These are phyloP conservation scores for Cladochytrium replicatum DNA, from an alignment of 192 early-diverging fungal species.

Conservation along the genomic window DNA sequence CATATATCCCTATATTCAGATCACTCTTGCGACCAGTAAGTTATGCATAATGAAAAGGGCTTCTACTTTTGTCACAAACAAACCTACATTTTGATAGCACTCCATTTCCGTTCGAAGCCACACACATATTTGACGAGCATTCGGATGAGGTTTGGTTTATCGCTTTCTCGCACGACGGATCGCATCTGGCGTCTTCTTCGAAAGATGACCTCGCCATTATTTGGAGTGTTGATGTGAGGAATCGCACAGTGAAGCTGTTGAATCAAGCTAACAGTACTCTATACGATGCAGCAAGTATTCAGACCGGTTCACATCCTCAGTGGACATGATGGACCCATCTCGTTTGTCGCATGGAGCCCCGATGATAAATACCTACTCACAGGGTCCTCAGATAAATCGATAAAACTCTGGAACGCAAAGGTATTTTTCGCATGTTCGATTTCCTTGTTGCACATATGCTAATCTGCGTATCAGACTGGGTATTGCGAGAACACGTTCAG, in stretches of 20 bases:
- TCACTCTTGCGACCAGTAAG: slow-evolving; percentile 65
- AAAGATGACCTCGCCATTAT: slow-evolving; percentile 79
- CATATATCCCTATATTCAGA: slow-evolving; percentile 54
- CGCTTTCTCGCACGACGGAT: slow-evolving; percentile 81
- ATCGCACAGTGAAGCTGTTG: neutral
- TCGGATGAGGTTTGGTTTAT: slow-evolving; percentile 94
- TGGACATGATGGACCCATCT: slow-evolving; percentile 63
- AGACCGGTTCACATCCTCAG: slow-evolving; percentile 31
- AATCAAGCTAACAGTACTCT: neutral
- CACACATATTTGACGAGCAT: slow-evolving; percentile 63
- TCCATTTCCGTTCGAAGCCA: slow-evolving; percentile 36
- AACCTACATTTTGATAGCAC: slow-evolving; percentile 9
- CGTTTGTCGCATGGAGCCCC: slow-evolving; percentile 88
- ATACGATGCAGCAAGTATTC: slow-evolving; percentile 49
- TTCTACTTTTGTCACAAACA: too few species aligned
- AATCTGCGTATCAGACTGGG: too few species aligned
- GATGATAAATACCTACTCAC: slow-evolving; percentile 67
- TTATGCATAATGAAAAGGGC: too few species aligned
- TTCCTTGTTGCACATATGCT: too few species aligned
- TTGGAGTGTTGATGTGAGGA: slow-evolving; percentile 65
- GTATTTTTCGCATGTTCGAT: slow-evolving; percentile 11
- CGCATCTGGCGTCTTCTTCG: slow-evolving; percentile 82
- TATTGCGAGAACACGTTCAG: slow-evolving; percentile 43
- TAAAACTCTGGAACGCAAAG: slow-evolving; percentile 74
- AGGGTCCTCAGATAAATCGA: slow-evolving; percentile 65